Conservation (phyloP, 2,329 filamentous ascomycete species). For the Colletotrichum sp. region DNA sequence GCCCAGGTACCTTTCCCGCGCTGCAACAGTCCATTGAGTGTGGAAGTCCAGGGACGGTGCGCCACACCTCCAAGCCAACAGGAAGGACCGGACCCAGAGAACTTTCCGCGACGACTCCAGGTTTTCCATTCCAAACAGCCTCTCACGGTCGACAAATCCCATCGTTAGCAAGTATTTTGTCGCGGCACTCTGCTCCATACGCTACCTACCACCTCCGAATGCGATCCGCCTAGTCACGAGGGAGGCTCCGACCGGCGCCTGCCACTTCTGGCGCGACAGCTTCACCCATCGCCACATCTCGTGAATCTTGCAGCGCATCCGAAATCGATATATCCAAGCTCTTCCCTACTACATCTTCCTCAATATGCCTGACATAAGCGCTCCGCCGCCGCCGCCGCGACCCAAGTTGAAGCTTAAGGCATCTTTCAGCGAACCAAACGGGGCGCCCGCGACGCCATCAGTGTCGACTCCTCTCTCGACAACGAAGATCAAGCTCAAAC, state of each 20-base stretch:
- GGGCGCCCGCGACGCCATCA: constrained; percentile 20
- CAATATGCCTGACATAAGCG: constrained; percentile 21
- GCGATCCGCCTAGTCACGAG: neutral
- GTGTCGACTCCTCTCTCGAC: constrained; percentile 22
- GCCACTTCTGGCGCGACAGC: neutral
- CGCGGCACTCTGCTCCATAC: neutral
- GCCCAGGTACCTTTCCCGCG: neutral
- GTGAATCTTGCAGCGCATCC: neutral
- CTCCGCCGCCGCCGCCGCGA: constrained; percentile 22
- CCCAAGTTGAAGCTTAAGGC: constrained; percentile 29
- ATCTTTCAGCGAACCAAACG: constrained; percentile 23
- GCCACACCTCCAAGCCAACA: neutral
- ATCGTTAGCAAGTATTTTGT: neutral
- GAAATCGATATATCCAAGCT: neutral
- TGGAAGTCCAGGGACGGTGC: neutral
- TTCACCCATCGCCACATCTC: neutral
- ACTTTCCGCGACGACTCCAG: neutral
- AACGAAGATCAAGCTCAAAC: constrained; percentile 45
- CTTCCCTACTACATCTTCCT: neutral
- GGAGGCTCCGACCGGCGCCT: neutral
- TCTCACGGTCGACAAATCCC: neutral
- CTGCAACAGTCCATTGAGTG: neutral
- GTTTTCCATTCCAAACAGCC: neutral
- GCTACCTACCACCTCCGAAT: neutral
- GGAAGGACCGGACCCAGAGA: neutral